Evolutionary conservation across 306 rosid genomes (phyloP), one percentile per base, ranked within the genome.

Genomic region (Acacia crassicarpa): DNA sequence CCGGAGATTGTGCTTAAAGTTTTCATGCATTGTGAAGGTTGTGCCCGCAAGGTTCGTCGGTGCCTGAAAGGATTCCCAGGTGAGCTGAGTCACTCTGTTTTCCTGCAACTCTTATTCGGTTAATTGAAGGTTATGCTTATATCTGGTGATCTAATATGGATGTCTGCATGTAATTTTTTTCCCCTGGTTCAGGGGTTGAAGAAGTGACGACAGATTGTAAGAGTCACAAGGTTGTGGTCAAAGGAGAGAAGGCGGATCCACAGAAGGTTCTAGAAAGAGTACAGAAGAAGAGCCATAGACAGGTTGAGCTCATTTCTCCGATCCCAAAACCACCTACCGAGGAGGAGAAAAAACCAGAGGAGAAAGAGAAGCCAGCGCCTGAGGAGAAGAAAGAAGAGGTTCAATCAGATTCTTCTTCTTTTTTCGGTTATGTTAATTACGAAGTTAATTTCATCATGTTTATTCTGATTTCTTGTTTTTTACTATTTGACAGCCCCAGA

Each of bases 21-120:
- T 9, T 91, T 74, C 90, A 95, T 95, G 99, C 99, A 95, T 89
- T 95, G 99, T 51, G 98, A 95, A 86, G 97, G 95, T 2, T 95
- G 99, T 78, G 99, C 99, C 9, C 90, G 94, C 22, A 93, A 91
- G 85, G 99, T 95, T 80, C 91, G 90, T 48, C 86, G 95, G 11
- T 86, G 85, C 46, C 97, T 95, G 81, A 91, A 88, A 70, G 90
- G 91, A 16, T 93, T 93, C 75, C 86, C 88, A 68, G 98, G 98
- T 94, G 81, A 35, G 51, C 20, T 71, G 27, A 9, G 6, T 53
- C 0, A 22, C 15, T 74, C 9, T 13, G 59, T 20, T 48, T 3
- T 43, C 19, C 6, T 9, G 10, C 33, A 32, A 19, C 54, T 22
- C 2, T 70, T 54, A 10, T 77, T 25, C 17, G 4, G 11, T 25